Evolutionary conservation across 23 red algal species (phyloP), one percentile per base, ranked within the genome.

Genomic region (Cyanidium caldarium): DNA sequence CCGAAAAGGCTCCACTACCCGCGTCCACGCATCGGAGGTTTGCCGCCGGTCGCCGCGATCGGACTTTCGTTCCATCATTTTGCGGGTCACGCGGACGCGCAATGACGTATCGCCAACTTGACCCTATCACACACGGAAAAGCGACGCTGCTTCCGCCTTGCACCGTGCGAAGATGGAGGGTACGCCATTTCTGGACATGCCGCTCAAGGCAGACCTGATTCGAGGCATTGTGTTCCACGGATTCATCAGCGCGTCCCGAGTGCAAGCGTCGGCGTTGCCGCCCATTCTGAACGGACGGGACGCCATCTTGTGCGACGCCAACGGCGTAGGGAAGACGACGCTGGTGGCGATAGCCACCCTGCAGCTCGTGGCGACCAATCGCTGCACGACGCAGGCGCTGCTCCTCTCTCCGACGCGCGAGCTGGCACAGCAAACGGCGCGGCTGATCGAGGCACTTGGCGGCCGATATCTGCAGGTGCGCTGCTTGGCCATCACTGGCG

Each of bases 241-340:
- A n/a, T 28, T 61, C 7, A 14, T 61, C 7, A 28, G 5, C 7
- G n/a, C 51, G 7, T 61, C 51, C 21, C 19, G 2, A 5, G 30
- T 72, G 5, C 69, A 72, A 29, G 25, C 43, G 37, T 5, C 2
- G 12, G 42, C 69, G 2, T 14, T 72, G 1, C 69, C 69, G 2
- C 33, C 44, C 31, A 65, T 69, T 35, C 34, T 69, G 29, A 5
- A 58, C n/a, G 61, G 44, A 0, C 31, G 45, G 31, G 66, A 70
- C 33, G 31, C 68, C 3, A 14, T 80, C 10, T 2, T 51, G 2
- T 33, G 35, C 35, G 57, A 45, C 3, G 58, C 33, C 31, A 80
- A 33, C 33, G 77, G 77, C 3, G 43, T 34, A 3, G 77, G 77
- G 46, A 80, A 80, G 29, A 80, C 77, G 0, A 37, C 68, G n/a